phyloP scores from a whole-genome alignment of 164 flowering plant genomes.

The Stephania cephalantha region DNA sequence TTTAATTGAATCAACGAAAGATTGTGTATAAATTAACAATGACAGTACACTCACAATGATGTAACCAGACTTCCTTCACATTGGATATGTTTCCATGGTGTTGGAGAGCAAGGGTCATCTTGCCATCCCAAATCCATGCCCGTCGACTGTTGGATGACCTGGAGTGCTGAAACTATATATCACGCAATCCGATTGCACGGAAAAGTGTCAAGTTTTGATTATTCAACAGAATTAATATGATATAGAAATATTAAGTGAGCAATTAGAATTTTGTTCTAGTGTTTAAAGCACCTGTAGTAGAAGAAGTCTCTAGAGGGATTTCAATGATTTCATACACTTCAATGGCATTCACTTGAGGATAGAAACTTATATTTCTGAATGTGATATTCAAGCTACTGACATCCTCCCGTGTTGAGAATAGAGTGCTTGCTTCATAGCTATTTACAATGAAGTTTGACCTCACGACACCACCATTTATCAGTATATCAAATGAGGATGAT shows the following conservation, averaged over 20 bases:
- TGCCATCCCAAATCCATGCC: conserved; percentile 76
- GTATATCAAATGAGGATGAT: conserved; percentile 49
- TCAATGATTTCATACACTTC: conserved; percentile 71
- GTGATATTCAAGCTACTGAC: conserved; percentile 51
- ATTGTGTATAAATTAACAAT: not conserved
- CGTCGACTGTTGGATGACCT: conserved; percentile 64
- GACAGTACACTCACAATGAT: conserved; percentile 48
- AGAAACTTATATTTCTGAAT: conserved; percentile 41
- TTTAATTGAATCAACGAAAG: not conserved
- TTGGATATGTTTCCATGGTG: conserved; percentile 58
- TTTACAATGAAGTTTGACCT: conserved; percentile 46
- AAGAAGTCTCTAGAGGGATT: conserved; percentile 59
- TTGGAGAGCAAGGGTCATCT: conserved; percentile 87
- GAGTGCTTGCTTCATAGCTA: conserved; percentile 31
- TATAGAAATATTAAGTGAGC: not conserved
- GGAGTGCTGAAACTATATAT: conserved; percentile 75
- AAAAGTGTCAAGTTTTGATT: conserved; percentile 3
- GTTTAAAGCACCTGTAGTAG: conserved; percentile 59
- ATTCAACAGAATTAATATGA: not conserved
- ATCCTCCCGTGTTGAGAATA: conserved; percentile 32
- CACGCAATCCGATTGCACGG: not conserved
- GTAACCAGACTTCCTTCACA: conserved; percentile 71
- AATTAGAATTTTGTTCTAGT: not conserved
- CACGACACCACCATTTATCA: conserved; percentile 47
- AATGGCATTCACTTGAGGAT: conserved; percentile 69